A percentile compares a stretch with the other conserved stretches of the same genome.
Evolutionary conservation across 345 rosid genomes (phyloP).

Genomic region (Cardamine occulta): DNA sequence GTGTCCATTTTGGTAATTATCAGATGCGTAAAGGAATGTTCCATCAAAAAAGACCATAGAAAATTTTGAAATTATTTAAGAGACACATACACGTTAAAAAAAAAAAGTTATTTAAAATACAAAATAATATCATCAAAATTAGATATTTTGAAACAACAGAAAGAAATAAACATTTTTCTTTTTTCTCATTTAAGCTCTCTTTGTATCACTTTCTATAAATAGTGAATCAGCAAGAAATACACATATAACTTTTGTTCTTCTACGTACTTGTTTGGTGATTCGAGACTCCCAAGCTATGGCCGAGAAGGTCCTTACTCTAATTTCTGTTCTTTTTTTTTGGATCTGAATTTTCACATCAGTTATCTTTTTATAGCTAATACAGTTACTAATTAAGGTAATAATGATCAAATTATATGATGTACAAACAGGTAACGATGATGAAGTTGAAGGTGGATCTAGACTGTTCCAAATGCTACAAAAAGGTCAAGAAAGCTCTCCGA

Average conservation of each 20-base stretch:
- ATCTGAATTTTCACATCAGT: slow-evolving; percentile 10
- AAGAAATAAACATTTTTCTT: background rate
- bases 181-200: background rate
- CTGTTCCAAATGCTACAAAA: slow-evolving; percentile 64
- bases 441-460: slow-evolving; percentile 65
- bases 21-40: background rate
- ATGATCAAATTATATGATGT: slow-evolving; percentile 23
- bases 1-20: slow-evolving; percentile 20
- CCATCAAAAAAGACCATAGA: background rate
- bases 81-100: background rate
- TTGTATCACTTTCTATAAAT: slow-evolving; percentile 17
- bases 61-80: background rate
- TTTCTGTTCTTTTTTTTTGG: background rate
- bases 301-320: slow-evolving; percentile 25
- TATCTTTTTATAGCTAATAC: background rate
- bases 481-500: slow-evolving; percentile 66
- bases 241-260: slow-evolving; percentile 14
- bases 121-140: background rate
- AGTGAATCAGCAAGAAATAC: slow-evolving; percentile 12
- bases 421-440: slow-evolving; percentile 60
- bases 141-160: background rate
- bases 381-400: slow-evolving; percentile 9
- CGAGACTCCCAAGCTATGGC: slow-evolving; percentile 35
- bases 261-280: slow-evolving; percentile 2
- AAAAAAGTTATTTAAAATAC: background rate